A percentile compares a stretch with the other conserved stretches of the same genome.
phyloP scores from a whole-genome alignment of 1,284 basidiomycete species.

The Tausonia pullulans region DNA sequence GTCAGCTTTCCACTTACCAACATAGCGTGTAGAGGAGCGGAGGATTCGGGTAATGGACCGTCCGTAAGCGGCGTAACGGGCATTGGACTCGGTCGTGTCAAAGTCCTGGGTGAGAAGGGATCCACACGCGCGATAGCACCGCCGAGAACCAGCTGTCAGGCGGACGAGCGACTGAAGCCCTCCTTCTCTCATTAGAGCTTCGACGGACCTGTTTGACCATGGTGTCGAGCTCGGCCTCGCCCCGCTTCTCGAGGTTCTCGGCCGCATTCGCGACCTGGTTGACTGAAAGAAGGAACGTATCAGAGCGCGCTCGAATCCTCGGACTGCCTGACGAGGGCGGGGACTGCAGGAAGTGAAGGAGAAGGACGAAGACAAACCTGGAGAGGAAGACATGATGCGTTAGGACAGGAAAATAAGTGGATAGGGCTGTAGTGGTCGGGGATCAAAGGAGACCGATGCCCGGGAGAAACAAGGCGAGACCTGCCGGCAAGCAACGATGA shows the following conservation, averaged over 20 bases:
- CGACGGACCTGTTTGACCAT: conserved; percentile 41
- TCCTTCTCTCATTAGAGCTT: background rate
- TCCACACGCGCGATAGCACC: background rate
- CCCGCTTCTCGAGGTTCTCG: conserved; percentile 33
- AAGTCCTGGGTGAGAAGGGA: conserved; percentile 1
- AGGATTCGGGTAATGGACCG: background rate
- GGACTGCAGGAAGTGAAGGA: too few species aligned
- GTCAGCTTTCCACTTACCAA: background rate
- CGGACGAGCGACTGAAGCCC: background rate
- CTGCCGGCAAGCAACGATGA: too few species aligned
- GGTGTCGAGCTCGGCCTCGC: conserved; percentile 32
- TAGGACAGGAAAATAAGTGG: too few species aligned
- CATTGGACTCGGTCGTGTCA: conserved; percentile 34
- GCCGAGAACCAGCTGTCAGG: background rate
- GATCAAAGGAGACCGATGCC: too few species aligned
- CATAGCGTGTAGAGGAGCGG: background rate
- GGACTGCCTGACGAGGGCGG: too few species aligned
- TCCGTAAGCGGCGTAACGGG: conserved; percentile 25
- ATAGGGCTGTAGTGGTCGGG: too few species aligned
- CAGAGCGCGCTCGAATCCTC: too few species aligned
- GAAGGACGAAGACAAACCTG: too few species aligned
- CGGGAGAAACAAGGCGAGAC: too few species aligned
- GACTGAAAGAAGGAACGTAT: background rate
- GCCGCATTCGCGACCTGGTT: background rate
- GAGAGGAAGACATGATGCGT: too few species aligned